Base-by-base conservation (phyloP, 768 basidiomycete genomes). In the Hericium erinaceus region DNA sequence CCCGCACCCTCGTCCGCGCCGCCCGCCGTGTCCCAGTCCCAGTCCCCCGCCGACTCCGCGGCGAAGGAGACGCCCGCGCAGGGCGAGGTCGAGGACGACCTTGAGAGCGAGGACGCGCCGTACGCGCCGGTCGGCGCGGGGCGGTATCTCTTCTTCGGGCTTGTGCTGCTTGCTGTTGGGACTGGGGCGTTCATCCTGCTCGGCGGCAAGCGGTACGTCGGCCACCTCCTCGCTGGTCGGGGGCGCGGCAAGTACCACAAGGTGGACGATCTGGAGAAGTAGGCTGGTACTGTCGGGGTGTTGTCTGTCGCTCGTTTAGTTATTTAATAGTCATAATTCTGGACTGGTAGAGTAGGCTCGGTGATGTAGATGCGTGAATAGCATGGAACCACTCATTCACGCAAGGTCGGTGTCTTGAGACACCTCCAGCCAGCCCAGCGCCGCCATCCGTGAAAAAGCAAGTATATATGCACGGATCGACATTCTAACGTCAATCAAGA, bases 111-210 rank as follows among this genome's bases (percentile, higher is more conserved):
- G 20, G 24, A 18, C 24, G 3, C 28, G 4, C 26, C 39, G 20
- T 33, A 64, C 24, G 55, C 58, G 18, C 56, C 55, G 20, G 51
- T 57, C 44, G 51, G 49, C 38, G 56, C 57, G 3, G 63, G 62
- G 22, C 62, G 67, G 48, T 69, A 67, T 52, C 8, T 74, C 48
- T 64, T 76, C 58, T 68, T 74, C 58, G 65, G 67, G n/a, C n/a
- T 63, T 37, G 37, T 61, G 49, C 44, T 63, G 41, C 39, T 80
- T 46, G 61, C 54, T 15, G 9, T 59, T 49, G 46, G 39, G 40
- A 41, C 41, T 26, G 49, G 40, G 38, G 22, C 57, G 33, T 65
- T 64, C 41, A 28, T 59, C 39, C 44, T 55, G 9, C 48, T 56
- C 26, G 64, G 63, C 13, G 63, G 57, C 37, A 48, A 46, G 46